Percentiles rank a stretch among this genome's conserved stretches.
Evolutionary conservation across 164 flowering plant genomes (phyloP).

Genomic region (Dillenia suffruticosa): DNA sequence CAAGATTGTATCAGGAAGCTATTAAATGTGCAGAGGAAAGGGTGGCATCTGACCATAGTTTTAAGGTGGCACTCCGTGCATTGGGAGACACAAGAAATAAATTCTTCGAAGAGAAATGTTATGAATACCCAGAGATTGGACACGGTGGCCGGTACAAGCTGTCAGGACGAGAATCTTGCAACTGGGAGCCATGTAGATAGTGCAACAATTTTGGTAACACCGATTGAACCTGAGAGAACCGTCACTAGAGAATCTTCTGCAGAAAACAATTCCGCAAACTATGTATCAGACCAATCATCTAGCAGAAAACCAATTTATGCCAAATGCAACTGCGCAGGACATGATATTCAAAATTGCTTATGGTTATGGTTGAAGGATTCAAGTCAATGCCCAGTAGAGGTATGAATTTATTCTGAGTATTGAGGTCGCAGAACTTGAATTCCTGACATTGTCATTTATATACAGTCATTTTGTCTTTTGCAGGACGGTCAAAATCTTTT

Average conservation of each 20-base stretch:
- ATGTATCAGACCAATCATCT: slow-evolving; percentile 15
- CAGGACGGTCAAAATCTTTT: slow-evolving; percentile 11
- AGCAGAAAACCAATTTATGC: slow-evolving; percentile 15
- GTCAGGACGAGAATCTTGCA: slow-evolving; percentile 13
- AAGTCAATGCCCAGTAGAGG: slow-evolving; percentile 6
- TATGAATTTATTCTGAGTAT: slow-evolving; percentile 9
- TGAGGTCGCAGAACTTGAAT: neutral
- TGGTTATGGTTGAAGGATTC: slow-evolving; percentile 30
- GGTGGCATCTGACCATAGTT: slow-evolving; percentile 34
- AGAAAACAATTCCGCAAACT: slow-evolving; percentile 8
- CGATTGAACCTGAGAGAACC: slow-evolving; percentile 4
- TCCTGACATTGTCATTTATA: neutral
- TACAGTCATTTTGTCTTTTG: neutral
- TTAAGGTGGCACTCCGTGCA: slow-evolving; percentile 29
- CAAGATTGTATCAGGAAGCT: slow-evolving; percentile 34
- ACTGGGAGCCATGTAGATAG: slow-evolving; percentile 17
- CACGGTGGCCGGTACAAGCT: slow-evolving; percentile 10
- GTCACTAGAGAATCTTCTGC: slow-evolving; percentile 9
- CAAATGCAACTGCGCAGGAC: slow-evolving; percentile 27
- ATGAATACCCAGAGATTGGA: slow-evolving; percentile 17
- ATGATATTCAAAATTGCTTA: slow-evolving; percentile 21
- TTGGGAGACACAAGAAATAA: slow-evolving; percentile 28
- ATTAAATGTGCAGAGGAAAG: slow-evolving; percentile 39
- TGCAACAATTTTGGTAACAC: slow-evolving; percentile 3
- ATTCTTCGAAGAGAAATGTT: slow-evolving; percentile 29